A percentile compares a stretch with the other conserved stretches of the same genome.
Evolutionary conservation across 495 filamentous ascomycete genomes (phyloP).

Genomic region (Oidiodendron maius): DNA sequence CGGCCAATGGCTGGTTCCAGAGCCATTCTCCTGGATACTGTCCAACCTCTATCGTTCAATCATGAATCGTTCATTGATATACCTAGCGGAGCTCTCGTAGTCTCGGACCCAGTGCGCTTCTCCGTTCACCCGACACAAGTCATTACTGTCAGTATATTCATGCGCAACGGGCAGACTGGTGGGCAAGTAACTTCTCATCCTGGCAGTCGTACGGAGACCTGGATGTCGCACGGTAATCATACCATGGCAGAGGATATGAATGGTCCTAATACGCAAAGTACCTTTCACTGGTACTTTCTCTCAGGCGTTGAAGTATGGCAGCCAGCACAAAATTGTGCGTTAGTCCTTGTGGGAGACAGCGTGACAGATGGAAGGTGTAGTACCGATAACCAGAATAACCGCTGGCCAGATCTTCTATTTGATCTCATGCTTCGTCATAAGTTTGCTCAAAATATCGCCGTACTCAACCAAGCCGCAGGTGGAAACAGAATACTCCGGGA

Average conservation of each 20-base stretch:
- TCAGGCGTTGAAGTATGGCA: conserved; percentile 53
- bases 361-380: conserved; percentile 69
- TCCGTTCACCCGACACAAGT: conserved; percentile 38
- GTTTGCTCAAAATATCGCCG: conserved; percentile 33
- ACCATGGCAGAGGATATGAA: conserved; percentile 40
- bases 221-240: conserved; percentile 48
- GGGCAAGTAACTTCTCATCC: conserved; percentile 60
- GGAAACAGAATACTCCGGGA: conserved; percentile 62
- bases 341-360: conserved; percentile 65
- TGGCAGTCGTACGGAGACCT: conserved; percentile 60
- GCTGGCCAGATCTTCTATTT: conserved; percentile 64
- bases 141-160: conserved; percentile 55
- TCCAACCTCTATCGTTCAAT: conserved; percentile 48
- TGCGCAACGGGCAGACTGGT: conserved; percentile 47
- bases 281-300: conserved; percentile 52
- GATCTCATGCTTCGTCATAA: conserved; percentile 34
- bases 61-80: conserved; percentile 46
- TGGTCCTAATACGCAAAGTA: conserved; percentile 25
- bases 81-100: conserved; percentile 49
- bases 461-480: conserved; percentile 69
- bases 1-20: conserved; percentile 35
- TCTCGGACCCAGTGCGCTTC: conserved; percentile 60
- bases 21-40: conserved; percentile 44
- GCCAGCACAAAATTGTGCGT: conserved; percentile 33
- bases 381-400: conserved; percentile 57